Conservation (phyloP, 352 stramenopile species). For the Globisporangium paddicum region DNA sequence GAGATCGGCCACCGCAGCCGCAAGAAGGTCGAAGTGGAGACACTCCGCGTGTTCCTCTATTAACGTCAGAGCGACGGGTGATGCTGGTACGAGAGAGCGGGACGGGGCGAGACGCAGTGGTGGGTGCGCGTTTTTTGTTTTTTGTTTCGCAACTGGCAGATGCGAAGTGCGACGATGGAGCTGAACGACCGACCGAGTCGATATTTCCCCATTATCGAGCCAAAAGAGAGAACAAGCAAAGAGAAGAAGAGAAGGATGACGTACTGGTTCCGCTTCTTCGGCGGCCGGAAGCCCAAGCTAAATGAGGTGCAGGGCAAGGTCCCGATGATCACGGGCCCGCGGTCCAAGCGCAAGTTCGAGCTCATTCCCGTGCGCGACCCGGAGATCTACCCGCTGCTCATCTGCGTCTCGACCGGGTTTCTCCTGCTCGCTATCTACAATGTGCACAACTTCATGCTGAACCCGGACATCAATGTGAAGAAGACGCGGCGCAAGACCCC, state of each 20-base stretch:
- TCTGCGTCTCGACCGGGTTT: slow-evolving; percentile 22
- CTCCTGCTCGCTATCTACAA: slow-evolving; percentile 23
- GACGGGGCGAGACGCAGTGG: background rate
- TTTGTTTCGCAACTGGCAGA: background rate
- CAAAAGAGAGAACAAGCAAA: background rate
- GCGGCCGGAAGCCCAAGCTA: slow-evolving; percentile 14
- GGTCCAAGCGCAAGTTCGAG: slow-evolving; percentile 18
- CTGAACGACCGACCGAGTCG: background rate
- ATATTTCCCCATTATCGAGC: background rate
- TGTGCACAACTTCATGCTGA: slow-evolving; percentile 24
- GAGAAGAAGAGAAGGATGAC: slow-evolving; percentile 10
- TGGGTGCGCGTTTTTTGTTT: no score
- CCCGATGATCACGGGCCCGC: slow-evolving; percentile 22
- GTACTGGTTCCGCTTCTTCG: slow-evolving; percentile 14
- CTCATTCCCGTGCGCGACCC: slow-evolving; percentile 29
- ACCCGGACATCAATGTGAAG: slow-evolving; percentile 27
- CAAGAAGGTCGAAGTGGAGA: slow-evolving; percentile 52
- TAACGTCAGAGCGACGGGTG: slow-evolving; percentile 9
- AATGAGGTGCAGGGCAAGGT: slow-evolving; percentile 37
- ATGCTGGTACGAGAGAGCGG: no score
- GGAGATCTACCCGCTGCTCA: slow-evolving; percentile 33
- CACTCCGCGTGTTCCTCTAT: slow-evolving; percentile 59
- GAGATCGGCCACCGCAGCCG: slow-evolving; percentile 56
- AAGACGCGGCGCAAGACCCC: slow-evolving; percentile 31
- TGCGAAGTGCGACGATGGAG: background rate